Evolutionary conservation across 2,329 filamentous ascomycete species (phyloP).

Genomic region (Fusarium globosum): DNA sequence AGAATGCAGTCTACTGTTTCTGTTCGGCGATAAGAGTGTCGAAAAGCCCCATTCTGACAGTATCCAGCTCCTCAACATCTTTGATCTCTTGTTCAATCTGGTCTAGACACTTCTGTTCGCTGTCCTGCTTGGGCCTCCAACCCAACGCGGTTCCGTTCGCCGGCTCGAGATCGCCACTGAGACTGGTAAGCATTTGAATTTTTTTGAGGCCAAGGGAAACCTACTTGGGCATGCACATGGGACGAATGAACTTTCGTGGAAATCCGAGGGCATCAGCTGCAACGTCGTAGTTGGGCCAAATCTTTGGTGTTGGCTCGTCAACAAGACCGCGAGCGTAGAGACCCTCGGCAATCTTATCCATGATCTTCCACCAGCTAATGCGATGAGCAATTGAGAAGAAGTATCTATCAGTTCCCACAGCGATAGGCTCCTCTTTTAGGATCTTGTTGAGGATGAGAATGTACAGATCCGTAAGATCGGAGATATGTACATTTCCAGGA

Average conservation of each 20-base stretch:
- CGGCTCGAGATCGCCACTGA: constrained; percentile 7
- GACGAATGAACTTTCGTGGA: constrained; percentile 34
- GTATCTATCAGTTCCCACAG: constrained; percentile 48
- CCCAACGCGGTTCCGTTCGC: constrained; percentile 13
- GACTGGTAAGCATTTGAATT: neutral
- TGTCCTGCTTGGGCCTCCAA: constrained; percentile 25
- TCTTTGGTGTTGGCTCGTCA: constrained; percentile 28
- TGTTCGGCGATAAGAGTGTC: constrained; percentile 1
- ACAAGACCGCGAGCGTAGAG: constrained; percentile 48
- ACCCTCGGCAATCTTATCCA: constrained; percentile 42
- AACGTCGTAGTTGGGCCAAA: constrained; percentile 48
- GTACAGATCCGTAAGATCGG: constrained; percentile 48
- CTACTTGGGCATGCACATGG: constrained; percentile 25
- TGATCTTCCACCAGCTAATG: constrained; percentile 45
- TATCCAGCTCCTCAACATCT: constrained; percentile 25
- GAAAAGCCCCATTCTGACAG: constrained; percentile 24
- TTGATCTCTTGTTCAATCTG: constrained; percentile 17
- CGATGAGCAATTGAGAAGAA: constrained; percentile 49
- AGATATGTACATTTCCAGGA: constrained; percentile 45
- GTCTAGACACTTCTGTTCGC: constrained; percentile 7
- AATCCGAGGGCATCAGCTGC: constrained; percentile 48
- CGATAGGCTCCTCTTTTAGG: constrained; percentile 41
- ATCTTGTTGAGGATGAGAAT: constrained; percentile 45
- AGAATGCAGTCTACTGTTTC: neutral
- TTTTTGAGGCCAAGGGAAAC: neutral